phyloP scores from a whole-genome alignment of 2,329 filamentous ascomycete genomes.

The Neodidymelliopsis sp. region DNA sequence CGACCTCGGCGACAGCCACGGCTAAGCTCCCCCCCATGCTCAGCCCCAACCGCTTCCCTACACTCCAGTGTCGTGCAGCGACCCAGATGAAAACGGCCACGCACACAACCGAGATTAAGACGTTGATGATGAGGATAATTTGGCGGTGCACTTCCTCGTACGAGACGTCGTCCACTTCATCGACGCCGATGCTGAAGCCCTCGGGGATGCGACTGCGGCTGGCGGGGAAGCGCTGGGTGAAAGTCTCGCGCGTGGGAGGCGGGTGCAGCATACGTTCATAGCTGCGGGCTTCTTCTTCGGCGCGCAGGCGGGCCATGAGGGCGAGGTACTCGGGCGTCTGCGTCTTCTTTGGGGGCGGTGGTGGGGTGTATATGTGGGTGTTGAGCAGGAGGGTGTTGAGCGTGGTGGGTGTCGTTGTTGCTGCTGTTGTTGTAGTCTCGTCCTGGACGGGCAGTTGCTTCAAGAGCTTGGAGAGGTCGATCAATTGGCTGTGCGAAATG shows the following conservation, averaged over 20 bases:
- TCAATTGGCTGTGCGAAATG: constrained; percentile 74
- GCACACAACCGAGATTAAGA: constrained; percentile 84
- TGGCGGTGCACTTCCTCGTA: constrained; percentile 81
- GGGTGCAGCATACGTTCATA: constrained; percentile 84
- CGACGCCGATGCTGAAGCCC: constrained; percentile 57
- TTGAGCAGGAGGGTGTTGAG: constrained; percentile 77
- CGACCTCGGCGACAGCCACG: constrained; percentile 78
- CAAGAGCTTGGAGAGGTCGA: constrained; percentile 67
- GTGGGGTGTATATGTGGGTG: constrained; percentile 76
- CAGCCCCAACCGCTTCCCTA: constrained; percentile 72
- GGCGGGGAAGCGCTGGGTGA: constrained; percentile 65
- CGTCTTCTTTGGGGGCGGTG: constrained; percentile 72
- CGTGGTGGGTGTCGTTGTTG: constrained; percentile 37
- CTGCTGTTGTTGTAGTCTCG: constrained; percentile 1
- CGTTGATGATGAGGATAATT: constrained; percentile 85
- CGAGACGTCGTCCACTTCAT: constrained; percentile 67
- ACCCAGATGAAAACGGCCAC: constrained; percentile 81
- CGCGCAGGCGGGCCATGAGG: constrained; percentile 84
- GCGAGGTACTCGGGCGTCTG: constrained; percentile 84
- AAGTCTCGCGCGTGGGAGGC: constrained; percentile 62
- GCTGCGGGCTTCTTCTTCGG: constrained; percentile 79
- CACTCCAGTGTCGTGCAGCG: constrained; percentile 77
- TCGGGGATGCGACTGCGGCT: constrained; percentile 45
- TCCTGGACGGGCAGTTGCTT: constrained; percentile 38
- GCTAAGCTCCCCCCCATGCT: constrained; percentile 73